Conservation (phyloP, 768 basidiomycete genomes). For the Rickenella mellea region DNA sequence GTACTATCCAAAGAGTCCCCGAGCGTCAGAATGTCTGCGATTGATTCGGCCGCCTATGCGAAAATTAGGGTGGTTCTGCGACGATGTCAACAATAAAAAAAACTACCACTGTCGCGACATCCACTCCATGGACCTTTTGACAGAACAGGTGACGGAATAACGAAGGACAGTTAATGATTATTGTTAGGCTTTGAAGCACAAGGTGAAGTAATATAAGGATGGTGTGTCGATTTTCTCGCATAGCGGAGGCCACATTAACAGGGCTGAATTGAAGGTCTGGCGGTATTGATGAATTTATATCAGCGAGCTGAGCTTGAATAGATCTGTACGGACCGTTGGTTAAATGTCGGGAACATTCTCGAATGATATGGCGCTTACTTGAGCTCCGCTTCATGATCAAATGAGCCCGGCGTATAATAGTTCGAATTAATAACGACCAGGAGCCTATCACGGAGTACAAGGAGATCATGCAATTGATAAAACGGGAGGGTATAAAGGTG, state of each 20-base stretch:
- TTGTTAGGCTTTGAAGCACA: neutral
- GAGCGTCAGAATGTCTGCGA: neutral
- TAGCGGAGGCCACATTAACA: neutral
- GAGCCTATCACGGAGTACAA: neutral
- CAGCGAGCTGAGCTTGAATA: neutral
- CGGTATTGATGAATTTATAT: neutral
- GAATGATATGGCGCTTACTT: neutral
- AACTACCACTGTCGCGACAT: neutral
- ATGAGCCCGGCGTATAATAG: neutral
- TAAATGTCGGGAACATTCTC: neutral
- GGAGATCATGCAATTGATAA: neutral
- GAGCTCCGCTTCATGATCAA: neutral
- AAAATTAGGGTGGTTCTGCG: neutral
- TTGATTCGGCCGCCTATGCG: neutral
- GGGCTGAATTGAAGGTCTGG: neutral
- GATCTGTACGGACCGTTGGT: neutral
- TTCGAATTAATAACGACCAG: neutral
- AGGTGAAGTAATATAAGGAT: neutral
- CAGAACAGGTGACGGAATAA: neutral
- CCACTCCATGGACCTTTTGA: neutral
- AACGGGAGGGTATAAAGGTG: neutral
- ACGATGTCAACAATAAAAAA: neutral
- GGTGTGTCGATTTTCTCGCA: neutral
- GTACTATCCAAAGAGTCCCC: neutral
- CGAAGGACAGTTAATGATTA: neutral